Evolutionary conservation across 2,329 filamentous ascomycete species (phyloP).

Genomic region (Cladosporium phlei): DNA sequence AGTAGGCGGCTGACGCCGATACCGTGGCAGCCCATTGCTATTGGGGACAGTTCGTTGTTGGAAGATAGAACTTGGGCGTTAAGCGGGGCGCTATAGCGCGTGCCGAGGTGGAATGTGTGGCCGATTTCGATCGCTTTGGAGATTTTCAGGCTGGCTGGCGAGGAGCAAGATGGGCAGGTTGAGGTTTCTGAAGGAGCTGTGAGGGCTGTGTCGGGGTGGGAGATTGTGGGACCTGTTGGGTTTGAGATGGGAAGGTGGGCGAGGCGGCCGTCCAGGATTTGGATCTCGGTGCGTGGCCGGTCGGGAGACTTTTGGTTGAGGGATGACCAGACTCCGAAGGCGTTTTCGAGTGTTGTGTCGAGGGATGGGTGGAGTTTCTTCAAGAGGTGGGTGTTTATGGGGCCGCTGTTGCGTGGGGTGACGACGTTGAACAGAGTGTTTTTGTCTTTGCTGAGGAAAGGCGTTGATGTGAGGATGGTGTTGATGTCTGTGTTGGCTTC

Average conservation of each 20-base stretch:
- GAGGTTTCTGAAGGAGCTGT: slow-evolving; percentile 64
- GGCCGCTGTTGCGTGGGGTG: slow-evolving; percentile 22
- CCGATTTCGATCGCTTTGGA: slow-evolving; percentile 81
- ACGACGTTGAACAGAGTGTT: slow-evolving; percentile 65
- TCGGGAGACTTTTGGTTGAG: slow-evolving; percentile 17
- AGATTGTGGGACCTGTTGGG: not conserved
- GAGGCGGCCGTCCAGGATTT: slow-evolving; percentile 17
- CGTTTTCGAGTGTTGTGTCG: slow-evolving; percentile 64
- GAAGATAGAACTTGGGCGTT: slow-evolving; percentile 53
- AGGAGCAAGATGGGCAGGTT: slow-evolving; percentile 64
- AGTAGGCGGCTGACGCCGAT: slow-evolving; percentile 91
- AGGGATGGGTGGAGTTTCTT: slow-evolving; percentile 63
- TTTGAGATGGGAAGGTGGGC: not conserved
- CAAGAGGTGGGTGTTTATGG: slow-evolving; percentile 58
- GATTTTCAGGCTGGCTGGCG: slow-evolving; percentile 55
- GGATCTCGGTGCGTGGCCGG: slow-evolving; percentile 4
- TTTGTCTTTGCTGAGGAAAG: slow-evolving; percentile 58
- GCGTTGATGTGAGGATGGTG: slow-evolving; percentile 1
- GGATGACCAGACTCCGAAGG: slow-evolving; percentile 15
- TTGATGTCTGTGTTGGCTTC: not conserved
- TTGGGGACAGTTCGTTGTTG: slow-evolving; percentile 44
- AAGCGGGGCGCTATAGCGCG: slow-evolving; percentile 76
- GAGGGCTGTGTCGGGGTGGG: slow-evolving; percentile 51
- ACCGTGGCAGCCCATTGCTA: slow-evolving; percentile 96
- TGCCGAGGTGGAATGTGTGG: slow-evolving; percentile 91